Percentiles rank a stretch among this genome's conserved stretches.
phyloP scores from a whole-genome alignment of 495 filamentous ascomycete genomes.

The Penicillium robsamsonii region DNA sequence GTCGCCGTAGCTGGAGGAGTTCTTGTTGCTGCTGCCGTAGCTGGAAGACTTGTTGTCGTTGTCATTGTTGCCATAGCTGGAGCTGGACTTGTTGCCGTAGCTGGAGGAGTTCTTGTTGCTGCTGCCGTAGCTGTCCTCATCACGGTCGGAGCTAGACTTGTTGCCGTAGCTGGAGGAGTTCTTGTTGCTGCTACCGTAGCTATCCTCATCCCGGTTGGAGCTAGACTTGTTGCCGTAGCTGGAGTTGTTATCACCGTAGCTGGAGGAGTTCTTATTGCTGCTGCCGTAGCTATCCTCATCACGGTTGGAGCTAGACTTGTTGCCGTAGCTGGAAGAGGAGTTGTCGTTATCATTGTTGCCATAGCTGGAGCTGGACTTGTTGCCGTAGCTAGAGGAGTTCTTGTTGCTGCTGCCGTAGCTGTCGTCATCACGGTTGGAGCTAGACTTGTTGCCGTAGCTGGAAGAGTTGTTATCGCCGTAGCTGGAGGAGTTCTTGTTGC shows the following conservation, averaged over 20 bases:
- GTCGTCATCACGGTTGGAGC: background rate
- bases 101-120: background rate
- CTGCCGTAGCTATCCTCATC: conserved; percentile 1
- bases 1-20: background rate
- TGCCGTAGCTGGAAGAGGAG: background rate
- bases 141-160: background rate
- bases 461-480: background rate
- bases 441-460: conserved; percentile 2
- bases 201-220: background rate
- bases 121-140: background rate
- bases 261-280: background rate
- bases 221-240: background rate
- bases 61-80: background rate
- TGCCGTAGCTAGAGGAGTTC: background rate
- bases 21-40: conserved; percentile 3
- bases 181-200: background rate
- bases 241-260: background rate
- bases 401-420: background rate
- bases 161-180: background rate
- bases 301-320: conserved; percentile 1
- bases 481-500: background rate
- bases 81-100: background rate
- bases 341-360: background rate
- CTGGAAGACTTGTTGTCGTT: background rate
- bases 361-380: background rate